These are phyloP conservation scores for Drosera capensis DNA, from an alignment of 148 eudicot genomes.

Conservation along the genomic window DNA sequence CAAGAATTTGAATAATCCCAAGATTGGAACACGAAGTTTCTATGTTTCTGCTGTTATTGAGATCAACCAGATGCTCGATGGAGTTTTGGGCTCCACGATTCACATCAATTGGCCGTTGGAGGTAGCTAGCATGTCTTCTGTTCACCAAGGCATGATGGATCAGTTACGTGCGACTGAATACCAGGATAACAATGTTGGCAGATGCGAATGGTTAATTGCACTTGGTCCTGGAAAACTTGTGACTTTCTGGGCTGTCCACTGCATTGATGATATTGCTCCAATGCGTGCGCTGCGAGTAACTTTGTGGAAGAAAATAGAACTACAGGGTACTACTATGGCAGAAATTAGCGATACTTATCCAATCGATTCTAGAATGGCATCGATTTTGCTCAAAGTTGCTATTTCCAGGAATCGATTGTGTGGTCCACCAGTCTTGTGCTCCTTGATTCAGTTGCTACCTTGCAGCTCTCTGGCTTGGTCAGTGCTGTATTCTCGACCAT, in stretches of 20 bases:
- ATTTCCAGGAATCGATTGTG: conserved; percentile 42
- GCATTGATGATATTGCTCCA: conserved; percentile 81
- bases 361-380: conserved; percentile 7
- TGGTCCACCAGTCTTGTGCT: conserved; percentile 67
- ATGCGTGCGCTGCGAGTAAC: conserved; percentile 73
- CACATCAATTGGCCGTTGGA: conserved; percentile 75
- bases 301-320: conserved; percentile 55
- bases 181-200: conserved; percentile 39
- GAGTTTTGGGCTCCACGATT: conserved; percentile 52
- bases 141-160: conserved; percentile 19
- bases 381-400: conserved; percentile 34
- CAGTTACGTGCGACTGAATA: conserved; percentile 21
- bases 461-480: conserved; percentile 43
- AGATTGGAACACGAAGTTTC: conserved; percentile 31
- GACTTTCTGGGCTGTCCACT: conserved; percentile 83
- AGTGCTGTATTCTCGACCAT: conserved; percentile 22
- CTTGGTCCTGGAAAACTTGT: conserved; percentile 51
- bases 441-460: conserved; percentile 43
- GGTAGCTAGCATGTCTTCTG: conserved; percentile 26
- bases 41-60: conserved; percentile 67
- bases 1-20: conserved; percentile 43
- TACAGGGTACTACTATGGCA: conserved; percentile 16
- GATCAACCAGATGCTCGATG: conserved; percentile 53
- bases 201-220: conserved; percentile 87
- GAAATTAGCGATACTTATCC: conserved; percentile 4